These are phyloP conservation scores for Podospora conica DNA, from an alignment of 495 filamentous ascomycete genomes.

Conservation along the genomic window DNA sequence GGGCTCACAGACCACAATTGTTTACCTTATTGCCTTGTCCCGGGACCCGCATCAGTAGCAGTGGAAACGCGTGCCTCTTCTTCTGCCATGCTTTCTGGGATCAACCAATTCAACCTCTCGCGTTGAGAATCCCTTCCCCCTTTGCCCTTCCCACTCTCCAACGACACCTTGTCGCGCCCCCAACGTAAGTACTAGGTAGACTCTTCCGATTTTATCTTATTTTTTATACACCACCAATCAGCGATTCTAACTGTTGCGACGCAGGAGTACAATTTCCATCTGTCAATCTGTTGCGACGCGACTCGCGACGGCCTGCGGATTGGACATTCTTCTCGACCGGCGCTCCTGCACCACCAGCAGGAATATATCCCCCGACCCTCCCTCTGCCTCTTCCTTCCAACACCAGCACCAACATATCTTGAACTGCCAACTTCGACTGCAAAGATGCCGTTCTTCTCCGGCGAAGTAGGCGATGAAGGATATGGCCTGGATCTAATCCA, in stretches of 20 bases:
- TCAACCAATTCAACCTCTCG: not conserved
- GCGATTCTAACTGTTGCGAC: not conserved
- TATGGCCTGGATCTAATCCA: conserved; percentile 16
- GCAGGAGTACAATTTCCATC: not conserved
- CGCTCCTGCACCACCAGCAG: not conserved
- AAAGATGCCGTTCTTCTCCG: not conserved
- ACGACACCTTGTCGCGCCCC: no score
- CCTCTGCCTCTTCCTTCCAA: not conserved
- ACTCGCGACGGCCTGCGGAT: not conserved
- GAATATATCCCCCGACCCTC: not conserved
- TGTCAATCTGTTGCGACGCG: not conserved
- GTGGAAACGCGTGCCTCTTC: not conserved
- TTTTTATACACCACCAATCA: not conserved
- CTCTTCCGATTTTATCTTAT: not conserved
- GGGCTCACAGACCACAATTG: not conserved
- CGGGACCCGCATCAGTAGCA: not conserved
- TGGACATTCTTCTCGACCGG: not conserved
- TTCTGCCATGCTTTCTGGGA: not conserved
- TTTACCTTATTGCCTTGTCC: not conserved
- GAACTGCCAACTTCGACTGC: no score
- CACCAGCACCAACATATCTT: not conserved
- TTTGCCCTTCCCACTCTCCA: not conserved
- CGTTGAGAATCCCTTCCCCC: not conserved
- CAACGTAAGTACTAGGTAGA: not conserved
- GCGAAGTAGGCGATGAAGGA: conserved; percentile 14